Evolutionary conservation across 306 rosid genomes (phyloP).

Genomic region (Delonix regia): DNA sequence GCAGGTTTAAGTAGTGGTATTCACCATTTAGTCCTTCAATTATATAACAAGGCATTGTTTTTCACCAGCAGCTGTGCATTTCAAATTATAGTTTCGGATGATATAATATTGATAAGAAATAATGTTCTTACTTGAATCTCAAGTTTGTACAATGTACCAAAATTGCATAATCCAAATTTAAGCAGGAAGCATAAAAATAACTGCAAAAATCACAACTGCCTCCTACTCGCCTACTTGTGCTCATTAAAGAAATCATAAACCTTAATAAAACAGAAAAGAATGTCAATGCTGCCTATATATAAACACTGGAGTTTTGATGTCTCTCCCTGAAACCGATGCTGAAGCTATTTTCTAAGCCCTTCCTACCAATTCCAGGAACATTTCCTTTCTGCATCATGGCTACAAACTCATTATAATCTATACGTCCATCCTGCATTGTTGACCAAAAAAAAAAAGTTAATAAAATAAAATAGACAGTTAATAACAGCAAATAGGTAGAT

Average conservation of each 20-base stretch:
- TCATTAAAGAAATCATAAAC: conserved; percentile 19
- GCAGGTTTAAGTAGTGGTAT: no score
- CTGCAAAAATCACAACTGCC: conserved; percentile 5
- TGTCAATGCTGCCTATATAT: conserved; percentile 15
- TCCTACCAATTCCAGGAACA: conserved; percentile 57
- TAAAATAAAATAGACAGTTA: not conserved
- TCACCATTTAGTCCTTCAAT: no score
- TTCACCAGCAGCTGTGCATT: not conserved
- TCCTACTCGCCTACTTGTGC: not conserved
- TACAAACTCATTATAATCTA: conserved; percentile 95
- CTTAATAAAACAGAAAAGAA: conserved; percentile 16
- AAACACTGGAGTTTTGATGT: conserved; percentile 49
- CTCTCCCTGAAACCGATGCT: conserved; percentile 79
- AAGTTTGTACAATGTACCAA: not conserved
- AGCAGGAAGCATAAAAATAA: conserved; percentile 26
- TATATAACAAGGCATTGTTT: not conserved
- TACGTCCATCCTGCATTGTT: conserved; percentile 79
- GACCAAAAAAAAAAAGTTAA: not conserved
- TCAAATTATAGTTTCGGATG: not conserved
- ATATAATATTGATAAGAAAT: not conserved
- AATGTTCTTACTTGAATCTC: not conserved
- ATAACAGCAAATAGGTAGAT: not conserved
- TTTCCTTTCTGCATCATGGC: conserved; percentile 98
- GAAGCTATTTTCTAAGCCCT: conserved; percentile 71
- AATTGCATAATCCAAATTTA: conserved; percentile 44